Base-by-base conservation (phyloP, 108 stramenopile species). In the Cylindrotheca fusiformis region DNA sequence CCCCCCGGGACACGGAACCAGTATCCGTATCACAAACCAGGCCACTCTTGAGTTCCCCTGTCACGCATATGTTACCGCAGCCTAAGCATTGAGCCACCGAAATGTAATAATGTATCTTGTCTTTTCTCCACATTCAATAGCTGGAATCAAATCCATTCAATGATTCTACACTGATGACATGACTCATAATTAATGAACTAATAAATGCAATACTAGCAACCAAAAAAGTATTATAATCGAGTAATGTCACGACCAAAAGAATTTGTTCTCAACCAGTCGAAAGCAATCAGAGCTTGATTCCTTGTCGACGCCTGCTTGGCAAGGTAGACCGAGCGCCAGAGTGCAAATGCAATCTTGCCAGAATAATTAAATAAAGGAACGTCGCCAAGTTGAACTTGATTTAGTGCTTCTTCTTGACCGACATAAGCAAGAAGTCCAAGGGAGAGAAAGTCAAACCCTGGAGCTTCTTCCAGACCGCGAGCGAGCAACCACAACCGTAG, bases 371-470 rank as follows among this genome's bases (percentile, higher is more conserved):
- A 60, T 24, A 88, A 14, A 26, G 75, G 76, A 17, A 80, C 46
- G 51, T 84, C 76, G n/a, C 87, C 87, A 19, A 88, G 18, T 52
- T 82, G 78, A 6, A 90, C 79, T 53, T 90, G 88, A 45, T 69
- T 72, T 36, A 90, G 56, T 23, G 88, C 88, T 63, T 90, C 79
- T 55, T 81, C 83, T 18, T 79, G 78, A 6, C 88, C 88, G 22
- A 84, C 58, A 71, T 86, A 90, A 6, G 88, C 88, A 26, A 90
- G 57, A 58, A 86, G 32, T 10, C 88, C 88, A 17, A 90, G 69
- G 63, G 83, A 86, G 22, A 90, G 67, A 63, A 90, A 90, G 10
- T 45, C 47, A 47, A 90, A 90, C 29, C 46, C 55, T 8, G 77
- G 64, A 2, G 85, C 81, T 22, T 76, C 59, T 22, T 81, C 76